Conservation (phyloP, 2,329 filamentous ascomycete genomes). For the Coleophoma crateriformis region DNA sequence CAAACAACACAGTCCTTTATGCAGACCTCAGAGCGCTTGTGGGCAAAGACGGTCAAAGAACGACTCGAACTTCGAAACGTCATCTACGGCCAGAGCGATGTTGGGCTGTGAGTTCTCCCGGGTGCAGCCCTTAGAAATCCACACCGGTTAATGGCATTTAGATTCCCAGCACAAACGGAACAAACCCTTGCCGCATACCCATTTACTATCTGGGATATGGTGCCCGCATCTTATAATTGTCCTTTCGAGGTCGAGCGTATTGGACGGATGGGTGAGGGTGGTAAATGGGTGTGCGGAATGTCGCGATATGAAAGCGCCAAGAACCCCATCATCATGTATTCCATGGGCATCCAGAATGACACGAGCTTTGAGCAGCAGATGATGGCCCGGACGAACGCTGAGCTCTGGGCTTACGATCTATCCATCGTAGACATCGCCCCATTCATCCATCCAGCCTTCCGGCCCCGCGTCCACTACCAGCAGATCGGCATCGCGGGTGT, state of each 20-base stretch:
- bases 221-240: conserved; percentile 31
- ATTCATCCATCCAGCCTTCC: conserved; percentile 19
- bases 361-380: conserved; percentile 33
- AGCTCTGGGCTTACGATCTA: conserved; percentile 34
- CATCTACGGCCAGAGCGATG: conserved; percentile 11
- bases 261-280: conserved; percentile 31
- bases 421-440: conserved; percentile 27
- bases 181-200: conserved; percentile 15
- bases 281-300: conserved; percentile 35
- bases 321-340: conserved; percentile 28
- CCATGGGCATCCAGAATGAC: conserved; percentile 30
- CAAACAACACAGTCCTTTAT: not conserved
- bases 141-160: not conserved
- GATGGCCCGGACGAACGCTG: conserved; percentile 30
- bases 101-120: conserved; percentile 20
- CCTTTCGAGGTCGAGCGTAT: conserved; percentile 32
- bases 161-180: conserved; percentile 15
- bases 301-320: conserved; percentile 22
- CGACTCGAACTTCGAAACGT: conserved; percentile 20
- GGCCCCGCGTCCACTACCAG: conserved; percentile 19
- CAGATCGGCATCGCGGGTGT: conserved; percentile 21
- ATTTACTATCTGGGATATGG: conserved; percentile 31
- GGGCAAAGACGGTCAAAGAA: conserved; percentile 24
- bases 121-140: no score
- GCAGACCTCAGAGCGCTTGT: conserved; percentile 9